phyloP scores from a whole-genome alignment of 2,329 filamentous ascomycete species.

The Pseudogymnoascus sp. region DNA sequence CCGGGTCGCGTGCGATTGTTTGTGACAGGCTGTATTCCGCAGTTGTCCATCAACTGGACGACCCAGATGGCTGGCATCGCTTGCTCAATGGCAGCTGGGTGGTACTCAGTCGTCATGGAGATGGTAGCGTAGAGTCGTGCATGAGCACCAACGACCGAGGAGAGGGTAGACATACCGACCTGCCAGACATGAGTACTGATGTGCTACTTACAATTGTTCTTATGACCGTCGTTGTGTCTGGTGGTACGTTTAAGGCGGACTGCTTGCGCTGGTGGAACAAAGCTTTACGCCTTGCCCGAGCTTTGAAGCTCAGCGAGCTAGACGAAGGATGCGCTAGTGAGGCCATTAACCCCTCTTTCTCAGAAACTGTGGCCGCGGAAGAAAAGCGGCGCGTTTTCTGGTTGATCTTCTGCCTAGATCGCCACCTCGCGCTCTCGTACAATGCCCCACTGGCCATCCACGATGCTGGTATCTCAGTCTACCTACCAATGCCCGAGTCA shows the following conservation, averaged over 20 bases:
- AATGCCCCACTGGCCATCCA: constrained; percentile 37
- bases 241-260: constrained; percentile 41
- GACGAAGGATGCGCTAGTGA: constrained; percentile 28
- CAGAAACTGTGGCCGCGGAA: constrained; percentile 28
- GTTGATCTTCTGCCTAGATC: constrained; percentile 40
- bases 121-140: background rate
- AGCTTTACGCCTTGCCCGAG: constrained; percentile 32
- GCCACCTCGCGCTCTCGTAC: constrained; percentile 40
- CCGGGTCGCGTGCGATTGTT: constrained; percentile 28
- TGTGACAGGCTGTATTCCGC: background rate
- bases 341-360: constrained; percentile 28
- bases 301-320: constrained; percentile 33
- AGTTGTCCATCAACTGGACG: background rate
- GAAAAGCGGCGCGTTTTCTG: constrained; percentile 41
- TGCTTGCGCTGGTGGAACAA: constrained; percentile 41
- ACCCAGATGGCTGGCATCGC: constrained; percentile 5
- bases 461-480: constrained; percentile 39
- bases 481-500: constrained; percentile 16
- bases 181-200: constrained; percentile 27
- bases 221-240: constrained; percentile 39
- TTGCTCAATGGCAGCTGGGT: constrained; percentile 4
- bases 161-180: background rate
- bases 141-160: background rate
- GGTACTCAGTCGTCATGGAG: background rate
- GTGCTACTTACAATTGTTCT: constrained; percentile 37